Evolutionary conservation across 148 eudicot genomes (phyloP).

Genomic region (Vaccinium macrocarpon): DNA sequence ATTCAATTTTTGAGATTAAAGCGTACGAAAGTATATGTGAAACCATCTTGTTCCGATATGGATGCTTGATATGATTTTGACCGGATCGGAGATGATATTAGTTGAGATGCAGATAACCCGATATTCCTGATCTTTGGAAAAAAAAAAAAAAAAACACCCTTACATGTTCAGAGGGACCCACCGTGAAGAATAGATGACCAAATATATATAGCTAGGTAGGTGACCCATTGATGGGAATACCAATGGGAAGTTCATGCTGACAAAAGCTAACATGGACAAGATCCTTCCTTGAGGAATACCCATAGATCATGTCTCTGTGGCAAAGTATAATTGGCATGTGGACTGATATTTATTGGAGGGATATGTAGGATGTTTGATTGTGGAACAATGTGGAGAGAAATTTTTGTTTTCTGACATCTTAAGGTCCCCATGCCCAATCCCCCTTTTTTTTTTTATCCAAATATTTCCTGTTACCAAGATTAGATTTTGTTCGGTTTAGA

Average conservation of each 20-base stretch:
- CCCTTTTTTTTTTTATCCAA: background rate
- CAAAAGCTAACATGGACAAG: slow-evolving; percentile 15
- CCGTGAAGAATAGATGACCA: background rate
- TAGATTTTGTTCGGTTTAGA: slow-evolving; percentile 7
- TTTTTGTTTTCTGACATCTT: background rate
- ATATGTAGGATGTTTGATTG: background rate
- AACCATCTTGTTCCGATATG: no score
- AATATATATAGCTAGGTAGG: background rate
- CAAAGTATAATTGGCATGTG: slow-evolving; percentile 5
- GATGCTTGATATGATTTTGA: no score
- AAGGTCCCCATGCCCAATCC: slow-evolving; percentile 1
- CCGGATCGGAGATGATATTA: no score
- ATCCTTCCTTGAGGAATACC: slow-evolving; percentile 17
- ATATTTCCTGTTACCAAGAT: slow-evolving; percentile 13
- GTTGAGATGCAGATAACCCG: no score
- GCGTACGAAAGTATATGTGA: no score
- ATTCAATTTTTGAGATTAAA: no score
- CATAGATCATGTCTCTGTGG: slow-evolving; percentile 16
- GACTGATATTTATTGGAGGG: background rate
- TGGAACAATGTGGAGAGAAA: background rate
- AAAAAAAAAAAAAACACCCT: no score
- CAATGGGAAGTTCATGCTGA: slow-evolving; percentile 18
- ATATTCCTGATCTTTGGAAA: no score
- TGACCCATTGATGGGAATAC: slow-evolving; percentile 10
- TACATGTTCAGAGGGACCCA: slow-evolving; percentile 2